Conservation (phyloP, 495 filamentous ascomycete species). For the Penicillium steckii region DNA sequence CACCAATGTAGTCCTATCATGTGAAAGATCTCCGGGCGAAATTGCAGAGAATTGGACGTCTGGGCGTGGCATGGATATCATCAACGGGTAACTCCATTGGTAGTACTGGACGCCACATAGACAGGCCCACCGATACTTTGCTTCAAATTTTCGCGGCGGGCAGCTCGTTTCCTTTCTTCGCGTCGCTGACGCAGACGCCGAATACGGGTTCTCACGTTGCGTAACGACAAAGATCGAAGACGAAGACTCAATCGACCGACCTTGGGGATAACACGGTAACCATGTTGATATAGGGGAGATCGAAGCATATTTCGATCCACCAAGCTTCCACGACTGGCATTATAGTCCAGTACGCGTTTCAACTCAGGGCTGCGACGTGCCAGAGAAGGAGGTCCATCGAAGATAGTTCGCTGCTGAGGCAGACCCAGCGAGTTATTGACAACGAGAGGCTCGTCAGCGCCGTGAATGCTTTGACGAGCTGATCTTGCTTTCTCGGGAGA, state of each 20-base stretch:
- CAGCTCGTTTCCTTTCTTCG: constrained; percentile 56
- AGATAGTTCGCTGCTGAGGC: constrained; percentile 52
- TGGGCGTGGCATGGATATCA: constrained; percentile 10
- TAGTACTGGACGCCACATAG: constrained; percentile 32
- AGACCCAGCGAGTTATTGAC: constrained; percentile 54
- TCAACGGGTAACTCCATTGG: constrained; percentile 13
- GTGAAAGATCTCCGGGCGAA: constrained; percentile 23
- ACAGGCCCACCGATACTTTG: constrained; percentile 58
- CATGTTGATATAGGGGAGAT: constrained; percentile 32
- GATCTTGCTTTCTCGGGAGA: constrained; percentile 27
- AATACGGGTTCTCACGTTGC: constrained; percentile 51
- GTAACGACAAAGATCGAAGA: constrained; percentile 52
- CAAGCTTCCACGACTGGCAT: constrained; percentile 34
- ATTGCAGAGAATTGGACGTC: too few relatives aligned
- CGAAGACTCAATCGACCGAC: constrained; percentile 46
- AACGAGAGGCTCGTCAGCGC: constrained; percentile 26
- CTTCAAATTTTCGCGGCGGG: constrained; percentile 62
- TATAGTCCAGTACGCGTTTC: constrained; percentile 25
- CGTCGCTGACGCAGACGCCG: constrained; percentile 59
- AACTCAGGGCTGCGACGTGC: constrained; percentile 41
- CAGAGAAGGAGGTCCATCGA: constrained; percentile 37
- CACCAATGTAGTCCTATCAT: constrained; percentile 6
- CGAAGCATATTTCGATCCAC: constrained; percentile 32
- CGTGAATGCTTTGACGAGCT: constrained; percentile 11
- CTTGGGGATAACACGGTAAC: constrained; percentile 36